phyloP scores from a whole-genome alignment of 768 basidiomycete genomes.

The Clathrus columnatus region DNA sequence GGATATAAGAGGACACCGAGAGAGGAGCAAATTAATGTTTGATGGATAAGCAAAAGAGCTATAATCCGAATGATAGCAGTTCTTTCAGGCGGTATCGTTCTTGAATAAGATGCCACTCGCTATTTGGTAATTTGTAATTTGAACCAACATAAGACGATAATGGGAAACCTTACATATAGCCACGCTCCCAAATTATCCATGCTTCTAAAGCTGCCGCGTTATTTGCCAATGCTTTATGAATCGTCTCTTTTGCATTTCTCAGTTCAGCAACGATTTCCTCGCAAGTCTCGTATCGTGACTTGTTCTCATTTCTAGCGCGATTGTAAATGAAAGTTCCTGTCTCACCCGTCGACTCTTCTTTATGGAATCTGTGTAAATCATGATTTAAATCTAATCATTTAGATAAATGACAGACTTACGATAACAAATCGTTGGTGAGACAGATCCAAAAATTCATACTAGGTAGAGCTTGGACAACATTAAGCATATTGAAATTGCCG shows the following conservation, averaged over 20 bases:
- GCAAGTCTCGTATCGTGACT: neutral
- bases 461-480: neutral
- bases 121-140: neutral
- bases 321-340: conserved; percentile 1
- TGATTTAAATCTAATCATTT: neutral
- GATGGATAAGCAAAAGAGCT: no score
- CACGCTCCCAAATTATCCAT: neutral
- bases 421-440: conserved; percentile 1
- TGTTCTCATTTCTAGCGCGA: neutral
- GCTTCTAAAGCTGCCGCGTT: neutral
- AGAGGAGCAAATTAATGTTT: no score
- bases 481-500: neutral
- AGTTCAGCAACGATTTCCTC: neutral
- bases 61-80: no score
- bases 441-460: conserved; percentile 2
- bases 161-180: neutral
- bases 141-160: neutral
- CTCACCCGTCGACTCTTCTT: neutral
- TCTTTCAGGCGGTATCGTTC: neutral
- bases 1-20: no score
- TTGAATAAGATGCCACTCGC: neutral
- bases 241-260: neutral
- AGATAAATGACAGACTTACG: neutral
- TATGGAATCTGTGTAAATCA: neutral
- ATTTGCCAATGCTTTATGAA: neutral